A percentile compares a stretch with the other conserved stretches of the same genome.
Conservation (phyloP, 257 asterid species). For the Nicotiana benthamiana region DNA sequence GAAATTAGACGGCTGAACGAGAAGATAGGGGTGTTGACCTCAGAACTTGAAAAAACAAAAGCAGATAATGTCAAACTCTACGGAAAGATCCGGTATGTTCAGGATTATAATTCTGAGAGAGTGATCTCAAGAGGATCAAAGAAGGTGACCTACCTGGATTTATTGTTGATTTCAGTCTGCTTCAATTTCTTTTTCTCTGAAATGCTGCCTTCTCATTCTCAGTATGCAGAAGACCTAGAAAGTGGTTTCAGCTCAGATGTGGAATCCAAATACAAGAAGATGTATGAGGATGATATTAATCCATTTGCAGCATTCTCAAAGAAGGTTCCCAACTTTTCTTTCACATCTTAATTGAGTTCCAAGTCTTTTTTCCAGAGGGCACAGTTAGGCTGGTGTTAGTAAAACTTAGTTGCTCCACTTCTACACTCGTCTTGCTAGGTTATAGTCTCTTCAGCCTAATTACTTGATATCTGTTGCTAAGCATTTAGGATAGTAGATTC, state of each 20-base stretch:
- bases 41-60: constrained; percentile 86
- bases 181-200: constrained; percentile 15
- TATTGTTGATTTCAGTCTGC: constrained; percentile 7
- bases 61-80: constrained; percentile 92
- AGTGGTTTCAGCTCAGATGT: constrained; percentile 88
- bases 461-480: not conserved
- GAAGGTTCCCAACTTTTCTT: constrained; percentile 41
- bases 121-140: constrained; percentile 88
- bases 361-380: not conserved
- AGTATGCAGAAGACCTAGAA: constrained; percentile 85
- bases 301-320: constrained; percentile 93
- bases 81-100: constrained; percentile 90
- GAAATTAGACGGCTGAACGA: constrained; percentile 85
- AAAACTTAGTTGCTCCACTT: constrained; percentile 6
- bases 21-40: constrained; percentile 64
- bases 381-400: not conserved
- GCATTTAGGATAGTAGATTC: not conserved
- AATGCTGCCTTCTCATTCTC: constrained; percentile 22
- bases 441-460: not conserved
- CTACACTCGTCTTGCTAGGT: constrained; percentile 52
- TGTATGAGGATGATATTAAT: constrained; percentile 89
- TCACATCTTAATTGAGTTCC: not conserved
- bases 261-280: constrained; percentile 92
- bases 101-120: constrained; percentile 92
- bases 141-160: constrained; percentile 48